A percentile compares a stretch with the other conserved stretches of the same genome.
Conservation (phyloP, 106 monocot species). For the Allium fistulosum region DNA sequence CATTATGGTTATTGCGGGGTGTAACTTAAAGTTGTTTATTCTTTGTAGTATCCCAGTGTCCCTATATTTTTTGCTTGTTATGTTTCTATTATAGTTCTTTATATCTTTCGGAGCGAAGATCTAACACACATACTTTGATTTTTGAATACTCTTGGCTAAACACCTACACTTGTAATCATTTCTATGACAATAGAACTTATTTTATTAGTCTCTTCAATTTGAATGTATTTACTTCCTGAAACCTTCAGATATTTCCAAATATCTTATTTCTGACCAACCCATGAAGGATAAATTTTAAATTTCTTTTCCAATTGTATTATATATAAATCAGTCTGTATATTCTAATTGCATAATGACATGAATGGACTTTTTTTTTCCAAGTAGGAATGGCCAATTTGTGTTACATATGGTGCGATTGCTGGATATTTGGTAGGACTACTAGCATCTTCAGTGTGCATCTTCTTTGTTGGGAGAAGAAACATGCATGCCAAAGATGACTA, state of each 20-base stretch:
- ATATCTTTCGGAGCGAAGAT: background rate
- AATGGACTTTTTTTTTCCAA: constrained; percentile 6
- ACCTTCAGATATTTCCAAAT: background rate
- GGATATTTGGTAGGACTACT: constrained; percentile 59
- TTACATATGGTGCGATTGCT: constrained; percentile 61
- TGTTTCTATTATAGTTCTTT: background rate
- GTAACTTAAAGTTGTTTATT: background rate
- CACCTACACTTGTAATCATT: background rate
- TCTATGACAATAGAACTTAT: background rate
- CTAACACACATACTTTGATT: background rate
- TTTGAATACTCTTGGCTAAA: too few relatives aligned
- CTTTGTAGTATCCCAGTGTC: background rate
- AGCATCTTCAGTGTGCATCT: constrained; percentile 25
- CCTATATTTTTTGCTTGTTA: background rate
- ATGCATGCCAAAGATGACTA: constrained; percentile 47
- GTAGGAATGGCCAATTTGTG: constrained; percentile 90
- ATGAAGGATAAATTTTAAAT: background rate
- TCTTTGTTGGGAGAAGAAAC: constrained; percentile 3
- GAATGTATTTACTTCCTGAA: background rate
- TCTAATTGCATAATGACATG: background rate
- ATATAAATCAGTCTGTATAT: too few relatives aligned
- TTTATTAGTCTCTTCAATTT: background rate
- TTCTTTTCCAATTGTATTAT: too few relatives aligned
- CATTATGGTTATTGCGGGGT: background rate
- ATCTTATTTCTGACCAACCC: background rate